A percentile compares a stretch with the other conserved stretches of the same genome.
Conservation (phyloP, 1,284 basidiomycete species). For the Puccinia polysora region DNA sequence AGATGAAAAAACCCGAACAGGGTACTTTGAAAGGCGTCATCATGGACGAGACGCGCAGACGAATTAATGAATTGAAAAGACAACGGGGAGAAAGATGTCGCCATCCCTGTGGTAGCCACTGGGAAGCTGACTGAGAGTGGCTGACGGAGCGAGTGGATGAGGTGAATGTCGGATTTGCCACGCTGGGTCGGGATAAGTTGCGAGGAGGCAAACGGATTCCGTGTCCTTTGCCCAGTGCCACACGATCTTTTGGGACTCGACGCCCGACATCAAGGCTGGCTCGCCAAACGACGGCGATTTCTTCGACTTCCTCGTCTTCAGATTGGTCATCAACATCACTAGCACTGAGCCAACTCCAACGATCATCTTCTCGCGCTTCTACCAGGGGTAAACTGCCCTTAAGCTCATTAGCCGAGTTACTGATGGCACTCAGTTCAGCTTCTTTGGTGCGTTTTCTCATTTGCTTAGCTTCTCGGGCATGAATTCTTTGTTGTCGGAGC, state of each 20-base stretch:
- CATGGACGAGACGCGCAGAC: too few relatives aligned
- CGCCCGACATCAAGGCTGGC: conserved; percentile 29
- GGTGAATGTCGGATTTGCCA: too few relatives aligned
- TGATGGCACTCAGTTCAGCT: neutral
- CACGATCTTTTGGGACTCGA: conserved; percentile 1
- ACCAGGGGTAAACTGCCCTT: neutral
- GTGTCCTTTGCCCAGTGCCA: conserved; percentile 18
- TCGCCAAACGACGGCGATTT: conserved; percentile 22
- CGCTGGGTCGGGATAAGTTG: neutral
- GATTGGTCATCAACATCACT: neutral
- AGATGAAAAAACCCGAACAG: neutral
- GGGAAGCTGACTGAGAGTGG: too few relatives aligned
- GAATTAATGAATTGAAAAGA: neutral
- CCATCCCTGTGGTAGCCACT: too few relatives aligned
- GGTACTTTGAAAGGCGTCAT: too few relatives aligned
- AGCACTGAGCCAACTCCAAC: conserved; percentile 32
- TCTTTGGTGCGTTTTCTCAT: neutral
- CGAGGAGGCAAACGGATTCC: neutral
- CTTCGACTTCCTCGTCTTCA: conserved; percentile 4
- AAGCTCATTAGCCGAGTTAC: neutral
- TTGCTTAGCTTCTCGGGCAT: neutral
- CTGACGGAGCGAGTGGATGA: too few relatives aligned
- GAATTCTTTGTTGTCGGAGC: neutral
- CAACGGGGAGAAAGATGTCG: neutral
- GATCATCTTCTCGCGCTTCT: conserved; percentile 7